Evolutionary conservation across 225 moss, liverwort and hornwort species (phyloP).

Genomic region (Thuidium tamariscinum): DNA sequence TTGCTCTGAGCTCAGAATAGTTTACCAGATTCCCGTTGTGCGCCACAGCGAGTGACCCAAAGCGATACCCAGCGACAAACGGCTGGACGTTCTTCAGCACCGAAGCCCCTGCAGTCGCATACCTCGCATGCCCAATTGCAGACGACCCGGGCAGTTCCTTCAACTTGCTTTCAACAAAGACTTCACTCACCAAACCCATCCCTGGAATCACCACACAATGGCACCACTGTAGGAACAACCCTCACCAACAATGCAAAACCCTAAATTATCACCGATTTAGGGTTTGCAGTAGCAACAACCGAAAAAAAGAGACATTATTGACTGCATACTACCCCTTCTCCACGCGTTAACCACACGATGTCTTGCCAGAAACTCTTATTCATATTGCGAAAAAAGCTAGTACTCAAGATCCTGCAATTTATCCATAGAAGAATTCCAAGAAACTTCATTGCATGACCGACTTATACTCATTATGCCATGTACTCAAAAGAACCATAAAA

Average conservation of each 20-base stretch:
- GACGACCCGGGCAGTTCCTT: slow-evolving; percentile 49
- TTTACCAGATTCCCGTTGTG: slow-evolving; percentile 96
- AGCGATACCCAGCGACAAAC: slow-evolving; percentile 83
- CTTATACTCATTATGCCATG: not conserved
- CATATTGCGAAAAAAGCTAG: not conserved
- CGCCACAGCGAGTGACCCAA: slow-evolving; percentile 78
- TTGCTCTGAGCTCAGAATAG: slow-evolving; percentile 73
- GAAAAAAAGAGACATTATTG: not conserved
- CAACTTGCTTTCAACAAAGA: slow-evolving; percentile 63
- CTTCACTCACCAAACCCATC: slow-evolving; percentile 91
- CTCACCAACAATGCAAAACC: not conserved
- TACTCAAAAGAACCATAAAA: not conserved
- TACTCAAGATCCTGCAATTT: not conserved
- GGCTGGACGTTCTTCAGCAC: slow-evolving; percentile 96
- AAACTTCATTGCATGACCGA: not conserved
- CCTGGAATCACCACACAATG: slow-evolving; percentile 11
- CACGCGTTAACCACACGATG: not conserved
- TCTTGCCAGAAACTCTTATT: not conserved
- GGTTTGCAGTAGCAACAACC: not conserved
- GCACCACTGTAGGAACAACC: not conserved
- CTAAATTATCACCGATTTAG: not conserved
- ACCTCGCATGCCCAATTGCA: slow-evolving; percentile 92
- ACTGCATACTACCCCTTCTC: not conserved
- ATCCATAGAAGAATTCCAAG: not conserved
- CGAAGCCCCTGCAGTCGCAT: slow-evolving; percentile 88